Percentiles rank a stretch among this genome's conserved stretches.
Conservation (phyloP, 1,139 yeast species). For the Yamadazyma friedrichii region DNA sequence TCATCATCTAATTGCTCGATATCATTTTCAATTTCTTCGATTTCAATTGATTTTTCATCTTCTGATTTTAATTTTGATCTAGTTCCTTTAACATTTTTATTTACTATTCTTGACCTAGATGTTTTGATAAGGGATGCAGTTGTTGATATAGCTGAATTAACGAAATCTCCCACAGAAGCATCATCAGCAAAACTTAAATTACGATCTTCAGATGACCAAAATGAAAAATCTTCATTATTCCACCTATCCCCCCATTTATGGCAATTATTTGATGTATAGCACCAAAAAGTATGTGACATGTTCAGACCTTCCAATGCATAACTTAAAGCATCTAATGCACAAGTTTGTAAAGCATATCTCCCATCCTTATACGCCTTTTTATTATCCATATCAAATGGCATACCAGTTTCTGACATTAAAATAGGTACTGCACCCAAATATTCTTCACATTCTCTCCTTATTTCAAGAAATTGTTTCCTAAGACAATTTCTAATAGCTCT, state of each 20-base stretch:
- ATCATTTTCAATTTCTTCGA: slow-evolving; percentile 6
- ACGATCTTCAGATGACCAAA: slow-evolving; percentile 74
- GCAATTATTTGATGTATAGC: slow-evolving; percentile 67
- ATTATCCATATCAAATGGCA: slow-evolving; percentile 92
- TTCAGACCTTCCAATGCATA: slow-evolving; percentile 73
- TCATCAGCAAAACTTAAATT: slow-evolving; percentile 20
- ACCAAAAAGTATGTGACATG: slow-evolving; percentile 81
- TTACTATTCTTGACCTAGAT: slow-evolving; percentile 11
- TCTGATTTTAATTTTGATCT: slow-evolving; percentile 12
- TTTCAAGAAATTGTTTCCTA: slow-evolving; percentile 60
- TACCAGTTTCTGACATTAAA: slow-evolving; percentile 90
- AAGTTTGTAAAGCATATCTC: slow-evolving; percentile 67
- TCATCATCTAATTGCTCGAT: slow-evolving; percentile 10
- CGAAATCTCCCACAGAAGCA: slow-evolving; percentile 11
- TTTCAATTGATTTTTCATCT: slow-evolving; percentile 1
- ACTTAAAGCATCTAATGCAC: slow-evolving; percentile 80
- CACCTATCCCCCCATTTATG: slow-evolving; percentile 88
- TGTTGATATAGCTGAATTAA: slow-evolving; percentile 15
- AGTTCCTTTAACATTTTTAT: slow-evolving; percentile 10
- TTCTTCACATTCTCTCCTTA: slow-evolving; percentile 60
- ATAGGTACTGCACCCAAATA: slow-evolving; percentile 67
- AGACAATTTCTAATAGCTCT: slow-evolving; percentile 70
- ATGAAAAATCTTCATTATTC: slow-evolving; percentile 91
- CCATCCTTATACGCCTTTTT: slow-evolving; percentile 66
- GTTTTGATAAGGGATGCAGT: slow-evolving; percentile 13